Conservation (phyloP, 768 basidiomycete genomes). For the Xerocomus potaroensis region DNA sequence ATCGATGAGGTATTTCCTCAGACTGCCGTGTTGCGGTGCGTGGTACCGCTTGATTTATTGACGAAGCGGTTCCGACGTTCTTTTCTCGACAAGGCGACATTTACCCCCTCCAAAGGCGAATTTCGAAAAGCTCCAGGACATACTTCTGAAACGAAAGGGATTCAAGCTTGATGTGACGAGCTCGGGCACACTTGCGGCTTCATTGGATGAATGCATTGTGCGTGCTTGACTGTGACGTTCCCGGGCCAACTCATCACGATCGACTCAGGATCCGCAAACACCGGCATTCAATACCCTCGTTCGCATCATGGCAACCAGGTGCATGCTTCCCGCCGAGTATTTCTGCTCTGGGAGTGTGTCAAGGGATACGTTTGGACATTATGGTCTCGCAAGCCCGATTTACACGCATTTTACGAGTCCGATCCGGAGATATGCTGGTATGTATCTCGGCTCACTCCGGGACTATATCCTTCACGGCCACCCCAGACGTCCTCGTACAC, state of each 20-base stretch:
- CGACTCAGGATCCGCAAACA: constrained; percentile 64
- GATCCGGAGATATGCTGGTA: constrained; percentile 92
- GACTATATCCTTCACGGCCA: background rate
- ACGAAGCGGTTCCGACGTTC: constrained; percentile 3
- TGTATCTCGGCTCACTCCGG: constrained; percentile 13
- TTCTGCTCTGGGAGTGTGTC: constrained; percentile 94
- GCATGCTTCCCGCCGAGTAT: constrained; percentile 98
- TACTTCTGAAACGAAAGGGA: constrained; percentile 80
- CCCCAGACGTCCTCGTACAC: constrained; percentile 84
- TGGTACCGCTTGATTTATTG: background rate
- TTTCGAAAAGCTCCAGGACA: constrained; percentile 94
- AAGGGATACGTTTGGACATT: constrained; percentile 91
- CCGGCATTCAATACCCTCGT: constrained; percentile 97
- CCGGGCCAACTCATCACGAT: background rate
- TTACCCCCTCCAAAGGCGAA: constrained; percentile 87
- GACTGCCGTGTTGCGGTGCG: constrained; percentile 84
- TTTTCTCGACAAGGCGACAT: constrained; percentile 60
- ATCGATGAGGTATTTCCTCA: constrained; percentile 95
- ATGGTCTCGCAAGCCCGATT: constrained; percentile 94
- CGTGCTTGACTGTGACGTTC: constrained; percentile 25
- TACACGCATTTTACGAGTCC: constrained; percentile 99
- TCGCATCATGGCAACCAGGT: constrained; percentile 97
- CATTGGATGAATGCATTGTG: constrained; percentile 84
- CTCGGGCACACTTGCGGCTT: constrained; percentile 84
- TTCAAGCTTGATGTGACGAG: constrained; percentile 84